Evolutionary conservation across 2,329 filamentous ascomycete species (phyloP).

Genomic region (Beauveria sp.): DNA sequence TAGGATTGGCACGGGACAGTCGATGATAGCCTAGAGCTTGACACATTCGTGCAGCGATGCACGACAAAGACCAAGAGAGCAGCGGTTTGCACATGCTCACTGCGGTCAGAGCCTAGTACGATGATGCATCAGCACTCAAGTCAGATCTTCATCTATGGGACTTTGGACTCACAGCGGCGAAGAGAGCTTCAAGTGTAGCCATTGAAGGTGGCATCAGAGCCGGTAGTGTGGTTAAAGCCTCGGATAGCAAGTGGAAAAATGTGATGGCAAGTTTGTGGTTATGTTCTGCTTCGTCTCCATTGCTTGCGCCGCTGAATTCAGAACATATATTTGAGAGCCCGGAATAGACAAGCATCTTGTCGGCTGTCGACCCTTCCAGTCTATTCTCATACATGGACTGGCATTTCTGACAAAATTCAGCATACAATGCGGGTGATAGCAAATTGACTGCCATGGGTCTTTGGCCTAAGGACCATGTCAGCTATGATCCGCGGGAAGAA

Average conservation of each 20-base stretch:
- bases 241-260: neutral
- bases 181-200: neutral
- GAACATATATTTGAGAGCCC: conserved; percentile 2
- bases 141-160: neutral
- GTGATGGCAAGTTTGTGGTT: neutral
- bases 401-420: conserved; percentile 1
- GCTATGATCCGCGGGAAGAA: neutral
- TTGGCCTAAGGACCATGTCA: neutral
- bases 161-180: neutral
- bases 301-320: conserved; percentile 1
- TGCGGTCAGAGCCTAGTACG: neutral
- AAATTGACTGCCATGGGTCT: neutral
- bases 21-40: conserved; percentile 2
- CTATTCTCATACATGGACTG: conserved; percentile 3
- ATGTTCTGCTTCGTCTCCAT: neutral
- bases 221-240: neutral
- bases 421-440: neutral
- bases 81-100: neutral
- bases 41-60: neutral
- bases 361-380: neutral
- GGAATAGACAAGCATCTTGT: conserved; percentile 7
- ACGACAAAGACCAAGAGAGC: neutral
- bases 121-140: neutral
- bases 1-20: neutral
- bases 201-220: neutral